These are phyloP conservation scores for Sugiyamaella pinicola DNA, from an alignment of 1,139 yeast species.

Conservation along the genomic window DNA sequence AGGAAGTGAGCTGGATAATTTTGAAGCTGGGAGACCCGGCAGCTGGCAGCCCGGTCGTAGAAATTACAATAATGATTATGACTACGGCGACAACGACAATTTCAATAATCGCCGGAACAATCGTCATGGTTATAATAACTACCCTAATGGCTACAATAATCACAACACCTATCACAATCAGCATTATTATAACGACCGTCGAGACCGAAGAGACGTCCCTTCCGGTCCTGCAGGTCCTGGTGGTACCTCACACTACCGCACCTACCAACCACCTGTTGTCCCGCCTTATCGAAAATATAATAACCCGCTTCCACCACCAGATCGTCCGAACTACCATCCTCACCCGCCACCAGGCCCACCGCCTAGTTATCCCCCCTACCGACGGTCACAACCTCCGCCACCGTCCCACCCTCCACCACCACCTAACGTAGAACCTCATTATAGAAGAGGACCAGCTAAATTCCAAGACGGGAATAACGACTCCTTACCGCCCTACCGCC, in stretches of 20 bases:
- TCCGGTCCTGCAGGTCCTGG: not conserved
- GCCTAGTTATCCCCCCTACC: conserved; percentile 24
- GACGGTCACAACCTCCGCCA: conserved; percentile 17
- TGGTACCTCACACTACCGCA: not conserved
- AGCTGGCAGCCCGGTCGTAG: conserved; percentile 7
- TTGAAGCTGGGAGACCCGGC: conserved; percentile 5
- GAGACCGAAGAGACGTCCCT: not conserved
- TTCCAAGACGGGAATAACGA: not conserved
- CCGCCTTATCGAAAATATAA: conserved; percentile 12
- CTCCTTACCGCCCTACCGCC: conserved; percentile 22
- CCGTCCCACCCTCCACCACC: conserved; percentile 10
- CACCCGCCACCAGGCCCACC: conserved; percentile 18
- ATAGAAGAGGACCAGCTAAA: conserved; percentile 8
- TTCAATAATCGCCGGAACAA: conserved; percentile 8
- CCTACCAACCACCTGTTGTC: conserved; percentile 7
- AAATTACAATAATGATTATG: conserved; percentile 4
- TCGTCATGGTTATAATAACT: conserved; percentile 10
- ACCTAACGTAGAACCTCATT: conserved; percentile 11
- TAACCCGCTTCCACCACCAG: not conserved
- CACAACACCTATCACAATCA: not conserved
- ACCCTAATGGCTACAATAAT: conserved; percentile 4
- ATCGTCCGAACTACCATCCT: conserved; percentile 15
- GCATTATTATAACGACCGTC: conserved; percentile 1
- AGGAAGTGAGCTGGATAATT: conserved; percentile 4
- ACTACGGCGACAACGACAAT: conserved; percentile 16